Evolutionary conservation across 495 filamentous ascomycete species (phyloP), one percentile per base, ranked within the genome.

Genomic region (Thermothielavioides terrestris): DNA sequence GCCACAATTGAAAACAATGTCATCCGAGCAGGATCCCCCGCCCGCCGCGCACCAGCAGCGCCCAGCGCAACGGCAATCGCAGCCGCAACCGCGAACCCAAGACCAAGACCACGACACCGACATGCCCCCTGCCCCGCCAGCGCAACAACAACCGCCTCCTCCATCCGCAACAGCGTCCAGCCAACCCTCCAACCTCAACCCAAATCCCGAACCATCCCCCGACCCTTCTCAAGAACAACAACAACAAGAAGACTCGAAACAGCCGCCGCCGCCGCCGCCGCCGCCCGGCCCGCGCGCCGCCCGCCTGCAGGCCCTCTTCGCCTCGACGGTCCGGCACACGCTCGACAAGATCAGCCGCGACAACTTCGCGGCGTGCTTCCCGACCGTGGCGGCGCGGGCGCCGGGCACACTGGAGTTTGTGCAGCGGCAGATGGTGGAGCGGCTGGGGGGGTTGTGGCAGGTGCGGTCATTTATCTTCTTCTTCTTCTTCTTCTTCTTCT

Each of bases 311-410:
- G 76, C 81, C 36, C 73, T 92, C 39, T 91, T 87, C 67, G 70
- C 73, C 34, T 72, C 80, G 31, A 82, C 86, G 1, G 74, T 94
- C 12, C 69, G 72, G 10, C 76, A 83, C 51, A 87, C 88, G 1
- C 75, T 94, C 5, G 77, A 75, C 49, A 83, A 85, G 52, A 81
- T 88, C 64, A 81, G 75, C 30, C 87, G 84, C 63, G 72, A 75
- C 39, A 89, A 88, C 60, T 95, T 98, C 61, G 76, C 83, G 0
- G 72, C 82, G 18, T 98, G 92, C 64, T 98, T 94, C 65, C 92
- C 92, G 0, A 90, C 87, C 3, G 77, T 88, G 7, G 84, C 89
- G 18, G 68, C 70, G 52, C 67, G 83, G 56, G 84, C 83, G 25
- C 83, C 86, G 1, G 82, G 76, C 4, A 77, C 78, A 18, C 57